Conservation (phyloP, 1,284 basidiomycete genomes). For the Mixia osmundae region DNA sequence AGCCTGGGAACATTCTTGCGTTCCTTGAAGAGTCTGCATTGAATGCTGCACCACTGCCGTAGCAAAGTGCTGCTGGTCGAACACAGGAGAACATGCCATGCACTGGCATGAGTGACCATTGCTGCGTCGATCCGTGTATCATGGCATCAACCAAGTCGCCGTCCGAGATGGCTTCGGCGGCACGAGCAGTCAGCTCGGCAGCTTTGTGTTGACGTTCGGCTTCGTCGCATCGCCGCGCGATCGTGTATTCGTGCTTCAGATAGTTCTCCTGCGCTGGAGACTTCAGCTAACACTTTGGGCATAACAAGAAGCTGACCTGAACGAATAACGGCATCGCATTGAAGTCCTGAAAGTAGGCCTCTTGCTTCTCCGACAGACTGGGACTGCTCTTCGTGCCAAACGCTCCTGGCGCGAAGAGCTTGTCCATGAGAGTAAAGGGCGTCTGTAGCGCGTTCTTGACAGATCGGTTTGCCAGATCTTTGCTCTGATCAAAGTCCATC, state of each 20-base stretch:
- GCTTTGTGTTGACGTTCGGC: slow-evolving; percentile 42
- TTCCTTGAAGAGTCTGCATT: background rate
- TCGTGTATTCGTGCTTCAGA: slow-evolving; percentile 50
- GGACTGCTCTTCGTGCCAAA: slow-evolving; percentile 61
- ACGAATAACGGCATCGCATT: slow-evolving; percentile 84
- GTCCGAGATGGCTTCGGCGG: slow-evolving; percentile 77
- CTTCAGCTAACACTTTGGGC: too few species aligned
- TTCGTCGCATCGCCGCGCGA: slow-evolving; percentile 23
- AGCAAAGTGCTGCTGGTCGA: slow-evolving; percentile 54
- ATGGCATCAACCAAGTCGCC: slow-evolving; percentile 81
- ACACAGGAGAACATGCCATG: slow-evolving; percentile 80
- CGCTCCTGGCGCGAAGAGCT: slow-evolving; percentile 67
- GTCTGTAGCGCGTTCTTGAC: slow-evolving; percentile 79
- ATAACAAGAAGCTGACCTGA: slow-evolving; percentile 32
- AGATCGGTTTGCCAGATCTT: slow-evolving; percentile 64
- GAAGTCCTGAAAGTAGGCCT: slow-evolving; percentile 89
- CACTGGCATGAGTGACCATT: slow-evolving; percentile 83
- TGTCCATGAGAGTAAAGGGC: slow-evolving; percentile 65
- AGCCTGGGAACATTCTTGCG: slow-evolving; percentile 25
- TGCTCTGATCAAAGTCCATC: slow-evolving; percentile 78
- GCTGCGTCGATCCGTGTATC: slow-evolving; percentile 92
- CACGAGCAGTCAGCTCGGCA: slow-evolving; percentile 40
- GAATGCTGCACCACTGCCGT: slow-evolving; percentile 40
- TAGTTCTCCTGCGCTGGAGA: slow-evolving; percentile 51
- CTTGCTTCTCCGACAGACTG: slow-evolving; percentile 74